phyloP scores from a whole-genome alignment of 2,329 filamentous ascomycete genomes.

The Tolypocladium pustulatum region DNA sequence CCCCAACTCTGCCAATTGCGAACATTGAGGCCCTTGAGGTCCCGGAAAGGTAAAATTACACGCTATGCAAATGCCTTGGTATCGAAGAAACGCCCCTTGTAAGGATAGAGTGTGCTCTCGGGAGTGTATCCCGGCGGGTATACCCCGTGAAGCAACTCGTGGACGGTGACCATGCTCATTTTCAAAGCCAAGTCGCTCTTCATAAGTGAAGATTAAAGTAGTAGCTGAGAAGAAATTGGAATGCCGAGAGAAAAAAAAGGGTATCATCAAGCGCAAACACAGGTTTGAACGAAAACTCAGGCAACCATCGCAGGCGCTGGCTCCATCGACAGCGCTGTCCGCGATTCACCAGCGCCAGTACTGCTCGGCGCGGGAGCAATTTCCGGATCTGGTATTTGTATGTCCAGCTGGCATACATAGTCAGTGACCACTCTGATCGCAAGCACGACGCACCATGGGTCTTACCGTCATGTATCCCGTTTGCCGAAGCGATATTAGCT shows the following conservation, averaged over 20 bases:
- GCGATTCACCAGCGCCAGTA: conserved; percentile 24
- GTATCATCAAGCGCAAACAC: conserved; percentile 3
- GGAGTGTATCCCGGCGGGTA: too few relatives aligned
- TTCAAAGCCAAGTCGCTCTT: background rate
- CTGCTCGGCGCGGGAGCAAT: conserved; percentile 45
- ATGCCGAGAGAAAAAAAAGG: background rate
- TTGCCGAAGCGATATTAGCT: conserved; percentile 65
- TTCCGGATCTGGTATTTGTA: conserved; percentile 71
- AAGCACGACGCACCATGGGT: background rate
- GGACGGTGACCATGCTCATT: background rate
- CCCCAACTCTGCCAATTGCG: background rate
- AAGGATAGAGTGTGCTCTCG: background rate
- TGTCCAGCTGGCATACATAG: conserved; percentile 52
- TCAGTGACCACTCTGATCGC: conserved; percentile 2
- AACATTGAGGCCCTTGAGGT: background rate
- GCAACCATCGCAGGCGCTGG: conserved; percentile 13
- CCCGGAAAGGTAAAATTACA: background rate
- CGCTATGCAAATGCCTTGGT: background rate
- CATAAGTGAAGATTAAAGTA: background rate
- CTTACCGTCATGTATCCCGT: conserved; percentile 81
- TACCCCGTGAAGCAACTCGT: background rate
- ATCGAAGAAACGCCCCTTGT: background rate
- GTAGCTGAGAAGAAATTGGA: background rate
- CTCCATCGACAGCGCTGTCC: conserved; percentile 23
- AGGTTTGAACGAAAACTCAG: conserved; percentile 4